Percentiles rank a stretch among this genome's conserved stretches.
Evolutionary conservation across 495 filamentous ascomycete genomes (phyloP).

Genomic region (Aspergillus campestris): DNA sequence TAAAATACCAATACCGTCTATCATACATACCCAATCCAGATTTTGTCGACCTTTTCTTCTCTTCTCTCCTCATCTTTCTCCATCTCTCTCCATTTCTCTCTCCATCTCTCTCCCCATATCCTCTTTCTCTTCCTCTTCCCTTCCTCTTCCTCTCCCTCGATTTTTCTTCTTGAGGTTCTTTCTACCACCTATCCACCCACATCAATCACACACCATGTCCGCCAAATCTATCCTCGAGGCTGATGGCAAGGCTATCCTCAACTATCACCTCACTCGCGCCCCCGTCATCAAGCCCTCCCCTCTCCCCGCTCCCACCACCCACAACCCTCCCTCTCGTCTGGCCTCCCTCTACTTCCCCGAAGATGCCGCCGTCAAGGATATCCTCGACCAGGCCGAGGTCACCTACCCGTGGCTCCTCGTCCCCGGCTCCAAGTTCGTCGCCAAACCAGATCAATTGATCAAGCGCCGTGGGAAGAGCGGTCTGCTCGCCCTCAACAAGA

Average conservation of each 20-base stretch:
- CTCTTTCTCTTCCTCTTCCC: conserved; percentile 11
- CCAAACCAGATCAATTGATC: conserved; percentile 99
- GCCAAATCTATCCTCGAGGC: conserved; percentile 98
- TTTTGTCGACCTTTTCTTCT: conserved; percentile 14
- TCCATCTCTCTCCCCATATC: conserved; percentile 1
- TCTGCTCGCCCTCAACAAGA: conserved; percentile 93
- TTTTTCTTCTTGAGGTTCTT: conserved; percentile 7
- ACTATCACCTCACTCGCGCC: conserved; percentile 99
- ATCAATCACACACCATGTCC: conserved; percentile 59
- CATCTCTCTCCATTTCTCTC: conserved; percentile 6
- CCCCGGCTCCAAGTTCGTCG: conserved; percentile 82
- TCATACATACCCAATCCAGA: not conserved
- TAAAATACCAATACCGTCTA: too few relatives aligned
- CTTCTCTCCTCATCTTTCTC: conserved; percentile 6
- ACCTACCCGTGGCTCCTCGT: conserved; percentile 91
- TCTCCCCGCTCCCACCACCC: conserved; percentile 72
- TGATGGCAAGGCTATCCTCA: conserved; percentile 99
- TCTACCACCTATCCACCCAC: conserved; percentile 8
- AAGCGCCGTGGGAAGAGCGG: conserved; percentile 99
- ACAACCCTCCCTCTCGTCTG: conserved; percentile 87
- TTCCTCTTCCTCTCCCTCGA: conserved; percentile 6
- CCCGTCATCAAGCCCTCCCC: conserved; percentile 96
- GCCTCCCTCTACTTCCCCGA: conserved; percentile 91
- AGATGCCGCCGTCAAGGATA: conserved; percentile 67
- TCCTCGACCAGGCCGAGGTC: conserved; percentile 91